These are phyloP conservation scores for Mortierella sp. DNA, from an alignment of 371 early-diverging fungal genomes.

Conservation along the genomic window DNA sequence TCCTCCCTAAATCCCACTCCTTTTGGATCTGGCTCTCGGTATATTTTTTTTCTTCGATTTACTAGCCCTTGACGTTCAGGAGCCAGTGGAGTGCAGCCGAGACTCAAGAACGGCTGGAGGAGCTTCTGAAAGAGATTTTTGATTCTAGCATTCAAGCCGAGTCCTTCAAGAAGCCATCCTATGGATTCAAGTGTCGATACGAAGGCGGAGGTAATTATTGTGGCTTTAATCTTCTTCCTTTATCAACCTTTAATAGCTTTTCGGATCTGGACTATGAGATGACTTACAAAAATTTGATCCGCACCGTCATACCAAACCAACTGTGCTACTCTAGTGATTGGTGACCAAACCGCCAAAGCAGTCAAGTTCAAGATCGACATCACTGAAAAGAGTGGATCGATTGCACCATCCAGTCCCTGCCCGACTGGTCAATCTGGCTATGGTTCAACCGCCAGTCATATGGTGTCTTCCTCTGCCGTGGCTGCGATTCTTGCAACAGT, in stretches of 20 bases:
- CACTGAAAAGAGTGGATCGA: constrained; percentile 19
- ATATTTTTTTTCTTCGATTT: not conserved
- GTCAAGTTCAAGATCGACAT: constrained; percentile 68
- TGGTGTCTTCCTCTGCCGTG: constrained; percentile 26
- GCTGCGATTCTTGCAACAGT: constrained; percentile 31
- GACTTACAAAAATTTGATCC: not conserved
- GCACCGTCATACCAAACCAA: not conserved
- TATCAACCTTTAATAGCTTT: no score
- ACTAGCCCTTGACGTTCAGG: constrained; percentile 28
- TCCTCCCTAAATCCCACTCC: not conserved
- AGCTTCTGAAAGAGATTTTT: constrained; percentile 23
- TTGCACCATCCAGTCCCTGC: no score
- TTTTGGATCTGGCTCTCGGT: not conserved
- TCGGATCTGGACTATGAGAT: no score
- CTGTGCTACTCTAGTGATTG: constrained; percentile 10
- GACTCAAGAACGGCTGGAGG: constrained; percentile 47
- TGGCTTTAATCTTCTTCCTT: not conserved
- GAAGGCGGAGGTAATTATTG: constrained; percentile 49
- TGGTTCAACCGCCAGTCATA: constrained; percentile 7
- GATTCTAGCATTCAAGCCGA: constrained; percentile 24
- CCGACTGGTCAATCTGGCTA: no score
- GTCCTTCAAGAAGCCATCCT: constrained; percentile 21
- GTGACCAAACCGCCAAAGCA: constrained; percentile 45
- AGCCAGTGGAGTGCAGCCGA: constrained; percentile 39
- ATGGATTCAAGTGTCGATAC: constrained; percentile 60